A percentile compares a stretch with the other conserved stretches of the same genome.
Conservation (phyloP, 2,329 filamentous ascomycete genomes). For the Fusarium metavorans region DNA sequence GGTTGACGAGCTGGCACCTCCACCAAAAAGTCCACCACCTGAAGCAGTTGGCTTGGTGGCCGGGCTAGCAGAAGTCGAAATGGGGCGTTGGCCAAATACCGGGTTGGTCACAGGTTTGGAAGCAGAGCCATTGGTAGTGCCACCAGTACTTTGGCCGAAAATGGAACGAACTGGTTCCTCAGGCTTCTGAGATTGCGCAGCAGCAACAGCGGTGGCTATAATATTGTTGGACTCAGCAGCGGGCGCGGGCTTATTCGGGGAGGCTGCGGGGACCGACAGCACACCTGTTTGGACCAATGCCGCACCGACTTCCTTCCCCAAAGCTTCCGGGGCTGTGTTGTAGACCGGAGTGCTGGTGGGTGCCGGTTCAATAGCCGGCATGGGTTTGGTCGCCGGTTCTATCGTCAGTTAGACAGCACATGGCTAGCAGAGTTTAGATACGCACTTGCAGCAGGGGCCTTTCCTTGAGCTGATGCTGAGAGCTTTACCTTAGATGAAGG, state of each 20-base stretch:
- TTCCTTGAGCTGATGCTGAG: not conserved
- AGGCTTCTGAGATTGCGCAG: too few relatives aligned
- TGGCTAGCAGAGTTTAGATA: too few relatives aligned
- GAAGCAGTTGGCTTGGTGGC: not conserved
- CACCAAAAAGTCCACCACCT: not conserved
- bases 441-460: not conserved
- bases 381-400: not conserved
- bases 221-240: not conserved
- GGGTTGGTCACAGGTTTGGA: not conserved
- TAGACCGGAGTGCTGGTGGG: not conserved
- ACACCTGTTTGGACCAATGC: not conserved
- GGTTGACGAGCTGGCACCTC: not conserved
- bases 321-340: not conserved
- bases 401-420: not conserved
- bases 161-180: not conserved
- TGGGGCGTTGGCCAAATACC: not conserved
- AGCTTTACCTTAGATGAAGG: slow-evolving; percentile 1
- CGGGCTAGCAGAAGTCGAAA: not conserved
- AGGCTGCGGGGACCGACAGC: not conserved
- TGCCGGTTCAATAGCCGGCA: not conserved
- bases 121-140: not conserved
- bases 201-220: not conserved
- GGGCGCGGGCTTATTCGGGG: not conserved
- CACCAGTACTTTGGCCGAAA: not conserved
- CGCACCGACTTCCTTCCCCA: not conserved